phyloP scores from a whole-genome alignment of 495 filamentous ascomycete genomes.

The Aspergillus biplanus region DNA sequence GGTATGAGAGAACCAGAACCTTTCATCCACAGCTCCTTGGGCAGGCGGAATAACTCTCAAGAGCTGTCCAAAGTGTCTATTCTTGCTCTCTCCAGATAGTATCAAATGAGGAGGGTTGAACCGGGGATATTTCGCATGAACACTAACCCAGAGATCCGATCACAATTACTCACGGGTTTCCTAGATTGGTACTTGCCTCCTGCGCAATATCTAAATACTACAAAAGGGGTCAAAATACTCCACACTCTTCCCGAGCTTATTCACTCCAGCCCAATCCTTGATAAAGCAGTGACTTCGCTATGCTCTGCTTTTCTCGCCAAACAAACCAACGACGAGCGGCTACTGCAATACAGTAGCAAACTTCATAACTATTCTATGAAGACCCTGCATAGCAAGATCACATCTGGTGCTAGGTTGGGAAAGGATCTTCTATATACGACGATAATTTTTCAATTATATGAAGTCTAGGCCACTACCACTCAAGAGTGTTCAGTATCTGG shows the following conservation, averaged over 20 bases:
- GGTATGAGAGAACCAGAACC: conserved; percentile 27
- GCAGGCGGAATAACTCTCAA: not conserved
- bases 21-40: conserved; percentile 27
- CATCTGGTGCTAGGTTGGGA: conserved; percentile 20
- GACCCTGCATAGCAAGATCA: conserved; percentile 26
- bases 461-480: conserved; percentile 19
- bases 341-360: conserved; percentile 29
- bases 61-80: conserved; percentile 11
- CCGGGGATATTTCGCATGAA: conserved; percentile 24
- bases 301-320: conserved; percentile 29
- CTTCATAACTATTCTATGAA: conserved; percentile 29
- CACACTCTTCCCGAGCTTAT: conserved; percentile 22
- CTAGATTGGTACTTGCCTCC: conserved; percentile 20
- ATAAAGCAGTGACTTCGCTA: conserved; percentile 27
- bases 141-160: conserved; percentile 21
- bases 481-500: not conserved
- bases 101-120: conserved; percentile 9
- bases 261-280: conserved; percentile 22
- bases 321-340: conserved; percentile 21
- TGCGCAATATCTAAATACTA: conserved; percentile 10
- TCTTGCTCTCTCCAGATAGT: not conserved
- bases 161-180: conserved; percentile 25
- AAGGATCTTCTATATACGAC: conserved; percentile 32
- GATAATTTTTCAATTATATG: conserved; percentile 32
- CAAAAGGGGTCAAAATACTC: conserved; percentile 19